Conservation (phyloP, 352 stramenopile genomes). For the Globisporangium apiculatum region DNA sequence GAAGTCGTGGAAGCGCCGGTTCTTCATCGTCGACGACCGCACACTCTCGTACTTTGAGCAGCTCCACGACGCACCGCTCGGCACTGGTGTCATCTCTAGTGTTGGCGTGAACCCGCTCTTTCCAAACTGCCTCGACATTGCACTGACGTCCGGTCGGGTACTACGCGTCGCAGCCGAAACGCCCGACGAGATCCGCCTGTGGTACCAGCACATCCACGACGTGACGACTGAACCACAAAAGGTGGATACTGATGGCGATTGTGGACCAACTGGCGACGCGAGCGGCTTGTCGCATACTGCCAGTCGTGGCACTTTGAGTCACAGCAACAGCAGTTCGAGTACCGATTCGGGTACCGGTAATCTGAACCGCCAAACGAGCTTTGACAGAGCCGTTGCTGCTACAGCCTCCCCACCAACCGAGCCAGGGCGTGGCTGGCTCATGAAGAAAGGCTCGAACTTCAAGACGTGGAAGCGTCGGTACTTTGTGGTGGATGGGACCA, state of each 20-base stretch:
- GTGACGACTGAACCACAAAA: not conserved
- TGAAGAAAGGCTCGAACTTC: constrained; percentile 60
- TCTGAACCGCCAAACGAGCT: not conserved
- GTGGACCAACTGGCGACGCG: too few species aligned
- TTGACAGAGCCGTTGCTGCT: not conserved
- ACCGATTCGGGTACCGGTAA: not conserved
- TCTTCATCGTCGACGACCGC: constrained; percentile 59
- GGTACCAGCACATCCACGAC: constrained; percentile 39
- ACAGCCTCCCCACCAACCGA: constrained; percentile 9
- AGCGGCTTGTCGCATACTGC: too few species aligned
- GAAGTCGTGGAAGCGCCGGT: constrained; percentile 72
- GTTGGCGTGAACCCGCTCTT: constrained; percentile 37
- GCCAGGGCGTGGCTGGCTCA: constrained; percentile 31
- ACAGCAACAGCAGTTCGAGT: not conserved
- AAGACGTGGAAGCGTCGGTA: constrained; percentile 64
- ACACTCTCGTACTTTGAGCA: constrained; percentile 58
- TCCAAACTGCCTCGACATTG: constrained; percentile 64
- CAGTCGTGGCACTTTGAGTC: too few species aligned
- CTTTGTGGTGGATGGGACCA: constrained; percentile 47
- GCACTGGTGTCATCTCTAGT: constrained; percentile 43
- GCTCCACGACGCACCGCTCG: constrained; percentile 42
- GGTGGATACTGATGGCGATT: not conserved
- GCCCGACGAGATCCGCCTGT: constrained; percentile 48
- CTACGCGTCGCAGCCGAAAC: constrained; percentile 64
- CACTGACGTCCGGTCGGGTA: constrained; percentile 43